Base-by-base conservation (phyloP, 2,329 filamentous ascomycete species). In the Triangularia verruculosa region DNA sequence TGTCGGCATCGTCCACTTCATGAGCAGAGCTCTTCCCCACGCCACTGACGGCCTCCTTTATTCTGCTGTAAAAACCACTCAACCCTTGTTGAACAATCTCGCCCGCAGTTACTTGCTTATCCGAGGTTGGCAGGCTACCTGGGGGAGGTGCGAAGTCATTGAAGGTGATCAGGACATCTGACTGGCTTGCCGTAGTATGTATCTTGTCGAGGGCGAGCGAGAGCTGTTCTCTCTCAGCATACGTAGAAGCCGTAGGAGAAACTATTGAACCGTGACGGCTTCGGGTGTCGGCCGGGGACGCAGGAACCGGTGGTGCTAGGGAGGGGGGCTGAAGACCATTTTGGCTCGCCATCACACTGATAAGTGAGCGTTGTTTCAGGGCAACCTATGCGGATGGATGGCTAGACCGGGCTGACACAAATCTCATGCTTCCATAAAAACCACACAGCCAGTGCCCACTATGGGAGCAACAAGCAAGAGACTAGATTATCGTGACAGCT, bases 111-210 rank as follows among this genome's bases (percentile, higher is more conserved):
- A 85, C 85, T 74, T 92, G 92, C 64, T 81, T 86, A 70, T 96
- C 92, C 24, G 82, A 77, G 13, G 80, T 77, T 1, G 83, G 80
- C 1, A 85, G 78, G 1, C 84, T 80, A 2, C 82, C 79, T 0
- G 90, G 88, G 4, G 89, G 88, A 0, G 89, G 84, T 0, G 90
- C 91, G 72, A 96, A 93, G 73, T 97, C 93, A 77, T 96, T 96
- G 78, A 98, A 98, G 8, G 93, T 96, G 2, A 94, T 98, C 56
- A 98, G 82, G 32, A 88, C 86, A 67, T 90, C 90, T 32, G 91
- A 91, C 74, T 91, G 90, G 72, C 91, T 96, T n/a, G 93, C 93
- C 5, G 91, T 88, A 58, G 83, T 92, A 76, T 97, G 94, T 69
- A 97, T 97, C 71, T 91, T 89, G 76, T 96, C 90, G 65, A 97